phyloP scores from a whole-genome alignment of 768 basidiomycete species.

The Tulasnella sp. region DNA sequence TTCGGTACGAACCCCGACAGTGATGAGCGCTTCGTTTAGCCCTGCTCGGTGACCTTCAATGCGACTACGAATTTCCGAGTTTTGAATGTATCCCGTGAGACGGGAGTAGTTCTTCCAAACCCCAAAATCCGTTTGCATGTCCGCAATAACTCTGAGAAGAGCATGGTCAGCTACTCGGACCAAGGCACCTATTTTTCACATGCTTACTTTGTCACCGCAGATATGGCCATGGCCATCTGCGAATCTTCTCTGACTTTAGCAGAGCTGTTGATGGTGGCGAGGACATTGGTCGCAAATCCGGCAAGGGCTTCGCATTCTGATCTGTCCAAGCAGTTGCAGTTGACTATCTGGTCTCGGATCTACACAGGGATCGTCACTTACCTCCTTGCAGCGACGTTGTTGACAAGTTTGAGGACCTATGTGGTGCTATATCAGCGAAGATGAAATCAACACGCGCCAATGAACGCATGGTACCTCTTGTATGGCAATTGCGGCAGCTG shows the following conservation, averaged over 20 bases:
- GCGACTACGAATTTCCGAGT: neutral
- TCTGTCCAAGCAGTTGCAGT: too few relatives aligned
- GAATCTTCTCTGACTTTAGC: neutral
- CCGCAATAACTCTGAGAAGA: neutral
- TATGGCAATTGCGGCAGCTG: neutral
- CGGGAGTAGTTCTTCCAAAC: neutral
- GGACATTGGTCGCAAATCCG: neutral
- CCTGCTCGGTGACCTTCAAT: neutral
- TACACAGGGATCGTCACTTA: neutral
- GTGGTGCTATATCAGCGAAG: neutral
- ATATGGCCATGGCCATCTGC: neutral
- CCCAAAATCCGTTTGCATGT: neutral
- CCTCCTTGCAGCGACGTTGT: neutral
- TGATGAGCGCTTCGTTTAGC: neutral
- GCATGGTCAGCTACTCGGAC: neutral
- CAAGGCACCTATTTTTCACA: neutral
- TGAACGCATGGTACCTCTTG: neutral
- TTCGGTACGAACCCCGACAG: neutral
- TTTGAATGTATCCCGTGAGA: neutral
- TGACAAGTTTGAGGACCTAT: neutral
- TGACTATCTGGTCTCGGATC: neutral
- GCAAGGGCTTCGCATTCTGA: neutral
- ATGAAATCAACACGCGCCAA: neutral
- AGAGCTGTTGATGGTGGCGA: neutral
- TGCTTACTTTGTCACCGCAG: neutral